Base-by-base conservation (phyloP, 2,329 filamentous ascomycete genomes). In the Calycina herbarum region DNA sequence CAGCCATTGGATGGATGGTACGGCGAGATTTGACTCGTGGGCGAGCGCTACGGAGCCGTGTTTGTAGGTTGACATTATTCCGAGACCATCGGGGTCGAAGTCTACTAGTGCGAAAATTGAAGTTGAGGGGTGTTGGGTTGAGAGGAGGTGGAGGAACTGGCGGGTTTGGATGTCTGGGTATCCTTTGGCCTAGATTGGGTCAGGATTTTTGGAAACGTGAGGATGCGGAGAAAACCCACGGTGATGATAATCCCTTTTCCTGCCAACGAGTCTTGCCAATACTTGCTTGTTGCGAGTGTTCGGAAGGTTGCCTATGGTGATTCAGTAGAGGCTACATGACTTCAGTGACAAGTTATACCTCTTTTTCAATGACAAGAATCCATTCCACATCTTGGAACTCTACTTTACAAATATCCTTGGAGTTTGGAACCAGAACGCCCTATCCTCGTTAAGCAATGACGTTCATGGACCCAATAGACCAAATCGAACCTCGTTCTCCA, bases 301-400 rank as follows among this genome's bases (percentile, higher is more conserved):
- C 88, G 86, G 72, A 93, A 94, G 0, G 88, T 90, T n/a, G 91
- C 91, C 89, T 92, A 0, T 27, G 11, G 24, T 24, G 5, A 51
- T 24, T n/a, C 56, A 77, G 69, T 75, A 74, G 65, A 27, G 62
- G 15, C 5, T 57, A 20, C 20, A 27, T 3, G 15, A 63, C 54
- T 56, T 31, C 8, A 59, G 13, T 3, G 20, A 11, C 6, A 59
- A 11, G 3, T 64, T 76, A 65, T 69, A 87, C 90, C 80, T 95
- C 92, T 77, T 95, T 94, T 74, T 95, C 92, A 61, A 94, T 83
- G 0, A 94, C 84, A 0, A 94, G 78, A 56, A 94, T 79, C 90
- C 89, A 93, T 63, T 79, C 79, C 1, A 84, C 77, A 0, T 72
- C 66, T 0, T 76, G 74, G n/a, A 89, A 76, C 48, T 86, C 76